Evolutionary conservation across 73 alveolate genomes (phyloP).

Genomic region (Symbiodinium pilosum): DNA sequence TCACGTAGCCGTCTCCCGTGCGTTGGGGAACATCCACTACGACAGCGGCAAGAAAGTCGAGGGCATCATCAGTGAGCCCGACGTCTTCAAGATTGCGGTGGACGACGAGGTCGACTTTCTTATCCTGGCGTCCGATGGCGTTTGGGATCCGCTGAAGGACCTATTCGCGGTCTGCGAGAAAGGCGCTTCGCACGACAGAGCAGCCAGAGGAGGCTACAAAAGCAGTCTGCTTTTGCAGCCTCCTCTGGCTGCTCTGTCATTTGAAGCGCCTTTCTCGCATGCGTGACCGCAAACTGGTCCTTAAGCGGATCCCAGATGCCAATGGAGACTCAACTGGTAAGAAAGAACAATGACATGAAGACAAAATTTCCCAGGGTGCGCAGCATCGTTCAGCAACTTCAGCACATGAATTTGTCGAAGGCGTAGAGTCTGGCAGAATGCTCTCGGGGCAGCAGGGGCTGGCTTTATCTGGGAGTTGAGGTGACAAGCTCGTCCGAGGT

Average conservation of each 20-base stretch:
- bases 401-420: too few relatives aligned
- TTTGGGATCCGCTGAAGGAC: neutral
- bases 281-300: neutral
- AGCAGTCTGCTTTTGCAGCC: neutral
- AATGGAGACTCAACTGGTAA: too few relatives aligned
- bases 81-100: neutral
- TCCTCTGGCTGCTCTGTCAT: neutral
- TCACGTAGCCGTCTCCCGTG: neutral
- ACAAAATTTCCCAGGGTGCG: too few relatives aligned
- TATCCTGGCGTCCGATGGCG: neutral
- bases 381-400: too few relatives aligned
- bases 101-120: neutral
- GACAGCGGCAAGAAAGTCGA: neutral
- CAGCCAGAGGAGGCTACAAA: neutral
- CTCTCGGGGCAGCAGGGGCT: too few relatives aligned
- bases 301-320: neutral
- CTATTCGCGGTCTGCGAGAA: neutral
- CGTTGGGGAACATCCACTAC: neutral
- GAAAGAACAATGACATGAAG: too few relatives aligned
- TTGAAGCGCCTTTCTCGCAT: neutral
- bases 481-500: too few relatives aligned
- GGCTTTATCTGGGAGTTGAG: too few relatives aligned
- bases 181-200: neutral
- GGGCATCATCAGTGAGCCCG: neutral
- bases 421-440: too few relatives aligned